Evolutionary conservation across 805 yeast genomes (phyloP), one percentile per base, ranked within the genome.

Genomic region (Metschnikowia similis): DNA sequence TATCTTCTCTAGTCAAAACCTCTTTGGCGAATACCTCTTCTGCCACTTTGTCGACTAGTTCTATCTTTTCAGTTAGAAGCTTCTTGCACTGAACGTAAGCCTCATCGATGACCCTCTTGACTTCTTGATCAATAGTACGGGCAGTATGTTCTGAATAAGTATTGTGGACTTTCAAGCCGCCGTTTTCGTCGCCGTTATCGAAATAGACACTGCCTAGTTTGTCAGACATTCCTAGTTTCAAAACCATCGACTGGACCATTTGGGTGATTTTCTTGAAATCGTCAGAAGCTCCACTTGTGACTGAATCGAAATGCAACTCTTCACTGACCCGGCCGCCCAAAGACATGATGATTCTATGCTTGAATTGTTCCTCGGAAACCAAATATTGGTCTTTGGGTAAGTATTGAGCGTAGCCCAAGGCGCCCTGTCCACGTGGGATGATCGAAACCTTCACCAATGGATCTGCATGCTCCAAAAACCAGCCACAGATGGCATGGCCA

Each of bases 401-500:
- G 64, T 92, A 95, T 66, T 94, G 97, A 1, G 99, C 99, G 66
- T 95, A 94, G 21, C 99, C 99, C 47, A 94, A 76, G 2, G 98
- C 96, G 56, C 96, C 96, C 69, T 87, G 94, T 13, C 98, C 98
- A 61, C 98, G 81, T 37, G 99, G 99, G 53, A 94, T 89, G 60
- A 95, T 94, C 13, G 97, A 89, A 16, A 94, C 99, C 74, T 94
- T 94, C 52, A 94, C 76, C 50, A 95, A 74, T 7, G 99, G 99
- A 65, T 92, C 97, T 2, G 98, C 96, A 67, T 80, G 79, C 66
- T 87, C 81, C 62, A 94, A 77, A 63, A 75, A 90, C 99, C 99
- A 94, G 10, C 99, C 99, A 68, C 98, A 91, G 53, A 94, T 82
- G 9, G 99, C 99, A 70, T 95, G 99, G 4, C 99, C 99, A 3